These are phyloP conservation scores for Candida schatavii DNA, from an alignment of 805 yeast genomes.

Conservation along the genomic window DNA sequence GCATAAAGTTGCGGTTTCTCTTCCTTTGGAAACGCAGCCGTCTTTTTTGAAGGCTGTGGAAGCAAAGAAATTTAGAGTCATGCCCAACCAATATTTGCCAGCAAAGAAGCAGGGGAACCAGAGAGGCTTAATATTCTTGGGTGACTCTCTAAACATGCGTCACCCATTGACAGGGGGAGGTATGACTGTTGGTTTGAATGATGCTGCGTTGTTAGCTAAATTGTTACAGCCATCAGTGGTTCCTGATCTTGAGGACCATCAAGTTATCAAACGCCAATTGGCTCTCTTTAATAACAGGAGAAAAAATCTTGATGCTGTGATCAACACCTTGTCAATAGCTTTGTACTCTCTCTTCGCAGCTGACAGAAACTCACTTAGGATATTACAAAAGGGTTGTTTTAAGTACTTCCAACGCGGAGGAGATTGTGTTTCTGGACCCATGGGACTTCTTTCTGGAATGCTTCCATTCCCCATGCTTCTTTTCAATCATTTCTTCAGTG, in stretches of 20 bases:
- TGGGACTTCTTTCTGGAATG: constrained; percentile 79
- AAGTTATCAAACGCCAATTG: constrained; percentile 53
- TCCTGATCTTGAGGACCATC: constrained; percentile 57
- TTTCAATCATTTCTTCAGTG: constrained; percentile 84
- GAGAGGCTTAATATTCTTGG: constrained; percentile 78
- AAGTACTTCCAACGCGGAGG: constrained; percentile 84
- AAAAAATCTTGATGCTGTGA: constrained; percentile 75
- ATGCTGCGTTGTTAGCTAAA: constrained; percentile 66
- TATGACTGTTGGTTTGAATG: constrained; percentile 95
- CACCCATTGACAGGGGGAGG: constrained; percentile 99
- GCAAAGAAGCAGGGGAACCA: constrained; percentile 63
- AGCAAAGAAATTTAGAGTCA: constrained; percentile 59
- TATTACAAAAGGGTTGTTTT: constrained; percentile 87
- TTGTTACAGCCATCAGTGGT: constrained; percentile 55
- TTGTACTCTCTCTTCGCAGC: constrained; percentile 90
- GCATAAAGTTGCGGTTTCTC: constrained; percentile 56
- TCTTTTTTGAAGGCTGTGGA: constrained; percentile 65
- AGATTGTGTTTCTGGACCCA: constrained; percentile 71
- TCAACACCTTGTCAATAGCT: constrained; percentile 89
- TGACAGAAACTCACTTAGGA: constrained; percentile 57
- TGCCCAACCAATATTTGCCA: constrained; percentile 92
- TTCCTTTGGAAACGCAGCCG: constrained; percentile 66
- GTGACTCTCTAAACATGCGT: constrained; percentile 95
- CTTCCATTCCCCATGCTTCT: constrained; percentile 70
- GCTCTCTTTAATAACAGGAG: constrained; percentile 72